Evolutionary conservation across 1,284 basidiomycete genomes (phyloP), one percentile per base, ranked within the genome.

Genomic region (Ceratobasidium sp.): DNA sequence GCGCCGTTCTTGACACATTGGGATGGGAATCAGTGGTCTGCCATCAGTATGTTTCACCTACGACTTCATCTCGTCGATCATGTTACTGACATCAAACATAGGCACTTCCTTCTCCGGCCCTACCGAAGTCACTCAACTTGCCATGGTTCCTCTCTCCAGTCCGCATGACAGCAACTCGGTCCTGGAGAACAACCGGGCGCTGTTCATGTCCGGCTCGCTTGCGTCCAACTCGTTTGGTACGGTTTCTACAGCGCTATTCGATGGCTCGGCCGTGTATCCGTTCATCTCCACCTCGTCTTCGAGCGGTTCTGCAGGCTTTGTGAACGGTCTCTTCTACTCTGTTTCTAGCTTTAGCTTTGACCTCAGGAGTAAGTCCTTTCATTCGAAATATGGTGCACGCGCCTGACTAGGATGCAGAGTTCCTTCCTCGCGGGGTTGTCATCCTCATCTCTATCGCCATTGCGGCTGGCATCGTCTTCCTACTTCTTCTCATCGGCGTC

Each of bases 401-500:
- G 26, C 33, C 70, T 79, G 61, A 73, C 26, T 39, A 33, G 12
- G 58, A 51, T 78, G 5, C 81, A 96, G 96, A 92, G 84, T 95
- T 93, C 89, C 90, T 98, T 71, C 95, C 96, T 0, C 91, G 92
- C 33, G 98, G 97, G 1, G 90, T 99, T 53, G 96, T 99, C 77
- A 98, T 99, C 80, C 90, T 99, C 55, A 97, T 99, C 82, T 97
- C 96, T 4, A 98, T 99, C 82, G 97, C 97, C 42, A 98, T 99
- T 80, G 93, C 95, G 3, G 96, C 97, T 12, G 97, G 97, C 39
- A 91, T 99, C 33, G 95, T 99, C 72, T 97, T 99, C 87, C 87
- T 99, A 0, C 89, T 98, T 28, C 94, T 95, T 18, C 87, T 98
- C 51, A 89, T 97, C 78, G 96, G 95, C 66, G 93, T 99, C 64